phyloP scores from a whole-genome alignment of 2,329 filamentous ascomycete genomes.

The Colletotrichum viniferum region DNA sequence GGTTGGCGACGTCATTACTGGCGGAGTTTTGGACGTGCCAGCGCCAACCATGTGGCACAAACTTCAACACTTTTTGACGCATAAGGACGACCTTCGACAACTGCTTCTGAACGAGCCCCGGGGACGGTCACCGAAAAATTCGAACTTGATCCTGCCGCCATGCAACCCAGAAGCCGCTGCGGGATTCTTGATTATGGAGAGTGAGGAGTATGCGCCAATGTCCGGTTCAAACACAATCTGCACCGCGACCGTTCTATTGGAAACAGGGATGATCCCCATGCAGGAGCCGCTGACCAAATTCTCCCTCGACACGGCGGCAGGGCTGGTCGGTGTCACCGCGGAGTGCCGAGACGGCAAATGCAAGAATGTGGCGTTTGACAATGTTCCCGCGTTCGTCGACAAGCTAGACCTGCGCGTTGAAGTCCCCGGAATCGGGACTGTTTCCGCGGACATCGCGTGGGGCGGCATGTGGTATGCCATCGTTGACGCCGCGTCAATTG shows the following conservation, averaged over 20 bases:
- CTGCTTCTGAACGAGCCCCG: slow-evolving; percentile 44
- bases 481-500: slow-evolving; percentile 41
- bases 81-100: slow-evolving; percentile 38
- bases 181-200: slow-evolving; percentile 39
- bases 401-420: slow-evolving; percentile 41
- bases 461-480: slow-evolving; percentile 51
- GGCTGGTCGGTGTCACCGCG: slow-evolving; percentile 42
- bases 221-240: slow-evolving; percentile 48
- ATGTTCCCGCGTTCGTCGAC: slow-evolving; percentile 47
- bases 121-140: slow-evolving; percentile 39
- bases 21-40: slow-evolving; percentile 47
- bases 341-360: slow-evolving; percentile 46
- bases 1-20: slow-evolving; percentile 53
- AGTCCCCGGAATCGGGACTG: slow-evolving; percentile 42
- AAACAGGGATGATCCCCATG: slow-evolving; percentile 49
- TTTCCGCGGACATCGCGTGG: slow-evolving; percentile 48
- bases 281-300: slow-evolving; percentile 41
- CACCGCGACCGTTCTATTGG: slow-evolving; percentile 47
- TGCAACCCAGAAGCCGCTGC: slow-evolving; percentile 45
- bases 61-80: slow-evolving; percentile 42
- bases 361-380: slow-evolving; percentile 47
- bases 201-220: slow-evolving; percentile 28
- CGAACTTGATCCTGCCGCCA: slow-evolving; percentile 40
- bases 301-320: slow-evolving; percentile 42
- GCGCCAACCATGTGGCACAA: slow-evolving; percentile 54